Percentiles rank a stretch among this genome's conserved stretches.
phyloP scores from a whole-genome alignment of 1,139 yeast genomes.

The Hansenula lynferdii region DNA sequence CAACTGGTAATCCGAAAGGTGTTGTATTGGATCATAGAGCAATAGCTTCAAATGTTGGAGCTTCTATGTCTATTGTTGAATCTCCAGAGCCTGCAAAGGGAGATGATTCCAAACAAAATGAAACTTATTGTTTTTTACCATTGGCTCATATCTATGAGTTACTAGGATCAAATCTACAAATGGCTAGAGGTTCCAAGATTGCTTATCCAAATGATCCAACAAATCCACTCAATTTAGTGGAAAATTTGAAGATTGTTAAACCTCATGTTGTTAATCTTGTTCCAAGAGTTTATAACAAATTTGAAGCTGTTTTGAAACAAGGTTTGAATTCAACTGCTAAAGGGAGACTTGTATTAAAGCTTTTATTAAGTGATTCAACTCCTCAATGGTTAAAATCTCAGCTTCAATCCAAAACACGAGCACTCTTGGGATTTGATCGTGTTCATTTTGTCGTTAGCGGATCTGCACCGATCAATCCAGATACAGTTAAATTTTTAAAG shows the following conservation, averaged over 20 bases:
- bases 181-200: conserved; percentile 30
- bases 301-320: conserved; percentile 48
- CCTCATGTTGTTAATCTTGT: conserved; percentile 54
- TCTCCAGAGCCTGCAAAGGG: conserved; percentile 17
- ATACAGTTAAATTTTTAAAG: conserved; percentile 55
- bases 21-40: conserved; percentile 52
- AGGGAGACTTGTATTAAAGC: conserved; percentile 32
- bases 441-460: conserved; percentile 47
- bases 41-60: conserved; percentile 46
- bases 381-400: not conserved
- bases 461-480: conserved; percentile 69
- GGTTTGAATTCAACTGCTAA: conserved; percentile 29
- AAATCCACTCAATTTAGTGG: conserved; percentile 40
- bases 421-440: conserved; percentile 53
- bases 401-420: conserved; percentile 24
- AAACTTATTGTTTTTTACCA: conserved; percentile 46
- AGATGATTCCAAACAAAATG: conserved; percentile 23
- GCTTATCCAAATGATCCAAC: conserved; percentile 43
- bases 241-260: conserved; percentile 50
- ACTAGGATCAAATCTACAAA: conserved; percentile 21
- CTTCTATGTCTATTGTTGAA: conserved; percentile 24
- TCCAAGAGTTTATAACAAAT: conserved; percentile 60
- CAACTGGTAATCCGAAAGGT: conserved; percentile 75
- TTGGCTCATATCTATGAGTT: conserved; percentile 70
- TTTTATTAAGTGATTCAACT: conserved; percentile 21